Base-by-base conservation (phyloP, 2,329 filamentous ascomycete species). In the Fusarium sp. region DNA sequence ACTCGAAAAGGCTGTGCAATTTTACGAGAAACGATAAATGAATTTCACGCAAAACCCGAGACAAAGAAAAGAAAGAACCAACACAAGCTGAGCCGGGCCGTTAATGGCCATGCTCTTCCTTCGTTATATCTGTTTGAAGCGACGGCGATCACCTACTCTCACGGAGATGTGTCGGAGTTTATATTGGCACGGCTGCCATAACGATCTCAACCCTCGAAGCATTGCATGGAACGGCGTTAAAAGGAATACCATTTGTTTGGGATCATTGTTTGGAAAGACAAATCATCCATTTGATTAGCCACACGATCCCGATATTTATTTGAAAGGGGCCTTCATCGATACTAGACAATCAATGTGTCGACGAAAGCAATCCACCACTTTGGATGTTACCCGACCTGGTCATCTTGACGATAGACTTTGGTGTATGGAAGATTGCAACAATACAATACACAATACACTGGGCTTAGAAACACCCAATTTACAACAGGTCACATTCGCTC, bases 1-100 rank as follows among this genome's bases (percentile, higher is more conserved):
- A 67, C 77, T 87, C 32, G 83, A 87, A 73, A 82, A 80, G 47
- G 85, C 85, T 4, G 79, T 87, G 55, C 76, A 80, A 54, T 80
- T 81, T 27, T 87, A 87, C 72, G 83, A 84, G 71, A 78, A 77
- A 65, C 77, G 77, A 67, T 77, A 71, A 73, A 68, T 61, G 45
- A 73, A 56, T 42, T 38, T 32, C 24, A 53, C 24, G 24, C 20
- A 18, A 42, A 12, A 16, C 38, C 24, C 22, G 38, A 59, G 30
- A 40, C 34, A 46, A 45, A 54, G 12, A 32, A 60, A 52, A 42
- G 15, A 50, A 46, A 29, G 47, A 42, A 34, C 16, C n/a, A 62
- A 44, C 56, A 43, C 32, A 38, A 49, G 40, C n/a, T 24, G 53
- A 47, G 42, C 27, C 16, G 49, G 45, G 46, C n/a, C 20, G 40